A percentile compares a stretch with the other conserved stretches of the same genome.
Conservation (phyloP, 2,329 filamentous ascomycete genomes). For the Myriosclerotinia curreyana region DNA sequence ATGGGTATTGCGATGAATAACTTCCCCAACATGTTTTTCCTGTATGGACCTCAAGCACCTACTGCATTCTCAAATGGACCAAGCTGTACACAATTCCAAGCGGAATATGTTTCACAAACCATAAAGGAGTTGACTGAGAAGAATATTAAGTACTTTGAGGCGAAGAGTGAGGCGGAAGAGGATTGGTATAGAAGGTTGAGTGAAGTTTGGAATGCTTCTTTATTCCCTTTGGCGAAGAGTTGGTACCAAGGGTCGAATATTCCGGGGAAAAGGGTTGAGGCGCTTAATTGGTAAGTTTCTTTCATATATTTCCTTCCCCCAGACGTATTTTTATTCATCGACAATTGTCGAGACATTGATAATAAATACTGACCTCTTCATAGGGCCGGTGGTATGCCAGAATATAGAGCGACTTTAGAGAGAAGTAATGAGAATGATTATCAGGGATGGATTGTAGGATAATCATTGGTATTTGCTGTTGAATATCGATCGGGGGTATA, state of each 20-base stretch:
- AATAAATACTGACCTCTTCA: neutral
- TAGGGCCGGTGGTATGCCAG: constrained; percentile 19
- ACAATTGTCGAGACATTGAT: neutral
- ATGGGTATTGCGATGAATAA: constrained; percentile 44
- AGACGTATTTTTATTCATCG: neutral
- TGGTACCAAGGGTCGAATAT: constrained; percentile 46
- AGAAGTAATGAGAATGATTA: constrained; percentile 23
- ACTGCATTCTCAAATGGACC: constrained; percentile 44
- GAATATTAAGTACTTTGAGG: constrained; percentile 38
- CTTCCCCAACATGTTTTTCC: constrained; percentile 51
- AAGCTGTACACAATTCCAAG: constrained; percentile 43
- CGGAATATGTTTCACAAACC: constrained; percentile 41
- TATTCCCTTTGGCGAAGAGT: constrained; percentile 40
- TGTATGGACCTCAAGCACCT: constrained; percentile 44
- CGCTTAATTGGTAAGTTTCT: constrained; percentile 36
- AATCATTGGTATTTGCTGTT: neutral
- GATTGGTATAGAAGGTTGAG: constrained; percentile 39
- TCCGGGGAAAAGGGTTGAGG: constrained; percentile 42
- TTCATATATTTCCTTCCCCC: neutral
- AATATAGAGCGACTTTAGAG: constrained; percentile 16
- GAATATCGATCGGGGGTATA: neutral
- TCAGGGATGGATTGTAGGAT: constrained; percentile 19
- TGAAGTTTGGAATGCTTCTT: constrained; percentile 36
- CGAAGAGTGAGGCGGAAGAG: constrained; percentile 37
- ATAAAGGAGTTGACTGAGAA: constrained; percentile 39